Conservation (phyloP, 2,329 filamentous ascomycete genomes). For the Fusarium burgessii region DNA sequence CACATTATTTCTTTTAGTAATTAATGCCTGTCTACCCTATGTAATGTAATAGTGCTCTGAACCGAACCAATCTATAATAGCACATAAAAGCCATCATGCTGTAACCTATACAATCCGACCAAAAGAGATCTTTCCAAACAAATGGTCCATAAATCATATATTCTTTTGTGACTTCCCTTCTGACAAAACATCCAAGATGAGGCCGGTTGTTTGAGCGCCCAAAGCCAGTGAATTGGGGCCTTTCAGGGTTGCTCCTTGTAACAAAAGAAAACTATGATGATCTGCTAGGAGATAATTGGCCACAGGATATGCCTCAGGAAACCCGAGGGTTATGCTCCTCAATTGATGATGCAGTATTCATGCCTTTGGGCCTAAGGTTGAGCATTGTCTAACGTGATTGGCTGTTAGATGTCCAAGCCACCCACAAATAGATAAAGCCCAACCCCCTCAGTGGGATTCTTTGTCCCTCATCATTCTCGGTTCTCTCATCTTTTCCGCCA, state of each 20-base stretch:
- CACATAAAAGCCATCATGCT: not conserved
- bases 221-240: not conserved
- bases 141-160: not conserved
- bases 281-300: not conserved
- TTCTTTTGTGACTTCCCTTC: not conserved
- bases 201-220: not conserved
- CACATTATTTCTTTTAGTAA: not conserved
- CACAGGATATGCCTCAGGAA: not conserved
- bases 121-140: not conserved
- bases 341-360: not conserved
- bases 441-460: conserved; percentile 18
- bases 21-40: not conserved
- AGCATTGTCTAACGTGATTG: conserved; percentile 17
- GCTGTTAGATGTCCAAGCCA: not conserved
- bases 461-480: conserved; percentile 20
- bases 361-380: conserved; percentile 2
- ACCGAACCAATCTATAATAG: conserved; percentile 2
- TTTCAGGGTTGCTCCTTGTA: not conserved
- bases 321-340: conserved; percentile 1
- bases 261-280: not conserved
- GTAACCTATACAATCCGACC: not conserved
- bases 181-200: not conserved
- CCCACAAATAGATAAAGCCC: conserved; percentile 32
- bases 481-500: conserved; percentile 1
- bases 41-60: not conserved